phyloP scores from a whole-genome alignment of 768 basidiomycete species.

The Pilatotrama ljubarskyi region DNA sequence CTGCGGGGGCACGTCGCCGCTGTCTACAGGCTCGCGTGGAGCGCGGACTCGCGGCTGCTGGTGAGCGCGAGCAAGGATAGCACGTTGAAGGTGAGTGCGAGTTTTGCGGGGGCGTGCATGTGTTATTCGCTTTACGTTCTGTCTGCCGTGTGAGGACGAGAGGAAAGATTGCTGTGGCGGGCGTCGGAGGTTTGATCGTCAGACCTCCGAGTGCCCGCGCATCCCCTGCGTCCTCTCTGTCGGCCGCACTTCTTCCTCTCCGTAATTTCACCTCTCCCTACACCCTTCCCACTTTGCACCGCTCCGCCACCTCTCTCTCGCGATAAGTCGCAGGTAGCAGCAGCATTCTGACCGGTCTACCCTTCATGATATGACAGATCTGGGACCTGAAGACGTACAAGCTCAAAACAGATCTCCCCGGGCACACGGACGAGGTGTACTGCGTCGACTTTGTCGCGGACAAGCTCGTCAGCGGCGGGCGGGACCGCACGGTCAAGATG shows the following conservation, averaged over 20 bases:
- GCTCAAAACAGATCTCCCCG: slow-evolving; percentile 89
- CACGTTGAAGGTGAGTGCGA: slow-evolving; percentile 78
- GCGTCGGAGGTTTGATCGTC: too few relatives aligned
- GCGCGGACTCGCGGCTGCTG: slow-evolving; percentile 87
- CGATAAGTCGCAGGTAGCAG: too few relatives aligned
- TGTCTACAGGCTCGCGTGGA: slow-evolving; percentile 95
- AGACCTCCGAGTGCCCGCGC: too few relatives aligned
- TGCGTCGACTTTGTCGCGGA: slow-evolving; percentile 99
- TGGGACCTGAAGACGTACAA: slow-evolving; percentile 98
- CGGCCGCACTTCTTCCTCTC: too few relatives aligned
- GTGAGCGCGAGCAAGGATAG: slow-evolving; percentile 96
- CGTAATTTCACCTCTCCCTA: too few relatives aligned
- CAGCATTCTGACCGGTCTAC: neutral
- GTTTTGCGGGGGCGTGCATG: too few relatives aligned
- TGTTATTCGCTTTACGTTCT: neutral
- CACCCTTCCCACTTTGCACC: too few relatives aligned
- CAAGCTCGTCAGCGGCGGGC: slow-evolving; percentile 97
- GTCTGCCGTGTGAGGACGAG: neutral
- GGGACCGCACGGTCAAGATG: slow-evolving; percentile 93
- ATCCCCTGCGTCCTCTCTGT: too few relatives aligned
- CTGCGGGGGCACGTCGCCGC: slow-evolving; percentile 91
- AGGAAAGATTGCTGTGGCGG: neutral
- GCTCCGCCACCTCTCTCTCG: neutral
- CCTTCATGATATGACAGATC: slow-evolving; percentile 48
- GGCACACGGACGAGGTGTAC: slow-evolving; percentile 97